phyloP scores from a whole-genome alignment of 163 green algal genomes.

The Coccomyxa subellipsoidea region DNA sequence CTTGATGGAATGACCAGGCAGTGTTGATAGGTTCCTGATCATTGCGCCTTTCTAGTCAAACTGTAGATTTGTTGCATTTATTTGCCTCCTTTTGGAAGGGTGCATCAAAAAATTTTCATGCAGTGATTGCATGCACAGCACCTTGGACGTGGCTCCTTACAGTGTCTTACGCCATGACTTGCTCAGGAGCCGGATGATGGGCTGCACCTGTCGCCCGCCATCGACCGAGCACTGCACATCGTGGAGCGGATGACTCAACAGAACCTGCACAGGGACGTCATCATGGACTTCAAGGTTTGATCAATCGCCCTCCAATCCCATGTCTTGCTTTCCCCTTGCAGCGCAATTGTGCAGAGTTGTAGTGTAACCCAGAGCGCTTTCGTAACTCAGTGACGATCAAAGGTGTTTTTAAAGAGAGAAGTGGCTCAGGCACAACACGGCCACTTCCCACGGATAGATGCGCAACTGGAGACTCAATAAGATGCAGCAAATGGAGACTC shows the following conservation, averaged over 20 bases:
- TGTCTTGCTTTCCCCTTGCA: not conserved
- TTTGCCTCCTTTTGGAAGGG: not conserved
- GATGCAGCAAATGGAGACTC: no score
- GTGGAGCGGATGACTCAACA: slow-evolving; percentile 91
- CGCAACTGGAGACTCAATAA: no score
- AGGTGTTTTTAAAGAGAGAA: no score
- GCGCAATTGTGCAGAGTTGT: no score
- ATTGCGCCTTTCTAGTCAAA: not conserved
- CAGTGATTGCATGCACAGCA: not conserved
- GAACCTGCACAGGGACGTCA: slow-evolving; percentile 80
- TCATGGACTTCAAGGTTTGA: slow-evolving; percentile 91
- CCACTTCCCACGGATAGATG: no score
- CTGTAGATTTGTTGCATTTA: not conserved
- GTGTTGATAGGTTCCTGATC: not conserved
- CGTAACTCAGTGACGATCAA: no score
- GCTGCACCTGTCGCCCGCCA: slow-evolving; percentile 6
- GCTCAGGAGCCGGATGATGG: not conserved
- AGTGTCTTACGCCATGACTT: no score
- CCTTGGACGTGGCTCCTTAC: no score
- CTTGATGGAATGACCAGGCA: not conserved
- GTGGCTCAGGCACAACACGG: no score
- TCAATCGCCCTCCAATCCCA: no score
- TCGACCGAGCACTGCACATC: slow-evolving; percentile 49
- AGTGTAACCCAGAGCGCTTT: no score
- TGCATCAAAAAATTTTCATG: not conserved